These are phyloP conservation scores for Thozetella sp. DNA, from an alignment of 495 filamentous ascomycete species.

Conservation along the genomic window DNA sequence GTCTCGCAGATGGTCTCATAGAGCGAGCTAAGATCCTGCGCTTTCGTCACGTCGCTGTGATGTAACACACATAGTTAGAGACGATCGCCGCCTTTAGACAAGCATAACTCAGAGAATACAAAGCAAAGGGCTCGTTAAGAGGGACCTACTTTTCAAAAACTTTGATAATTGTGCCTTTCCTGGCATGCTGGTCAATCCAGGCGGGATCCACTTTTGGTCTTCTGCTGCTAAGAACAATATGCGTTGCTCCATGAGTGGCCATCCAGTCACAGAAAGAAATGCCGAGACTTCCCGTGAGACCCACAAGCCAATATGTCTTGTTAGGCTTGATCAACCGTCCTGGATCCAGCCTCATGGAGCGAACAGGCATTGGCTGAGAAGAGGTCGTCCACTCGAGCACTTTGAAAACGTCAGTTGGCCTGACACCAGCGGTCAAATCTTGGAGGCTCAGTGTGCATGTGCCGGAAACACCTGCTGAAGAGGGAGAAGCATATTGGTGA, in stretches of 20 bases:
- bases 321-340: conserved; percentile 12
- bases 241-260: conserved; percentile 36
- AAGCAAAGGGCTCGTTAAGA: neutral
- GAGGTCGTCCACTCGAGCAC: conserved; percentile 15
- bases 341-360: conserved; percentile 4
- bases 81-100: neutral
- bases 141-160: conserved; percentile 3
- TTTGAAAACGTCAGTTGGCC: neutral
- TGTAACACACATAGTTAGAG: too few species aligned
- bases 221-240: conserved; percentile 44
- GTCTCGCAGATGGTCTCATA: neutral
- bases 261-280: conserved; percentile 48
- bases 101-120: neutral
- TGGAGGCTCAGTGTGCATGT: too few species aligned
- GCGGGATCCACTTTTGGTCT: conserved; percentile 33
- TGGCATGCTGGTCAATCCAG: conserved; percentile 31
- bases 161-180: conserved; percentile 4
- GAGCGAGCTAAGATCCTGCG: neutral
- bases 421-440: neutral
- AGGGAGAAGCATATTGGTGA: too few species aligned
- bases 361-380: conserved; percentile 5
- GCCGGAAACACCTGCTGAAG: too few species aligned
- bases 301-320: conserved; percentile 48
- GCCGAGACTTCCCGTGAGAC: conserved; percentile 42
- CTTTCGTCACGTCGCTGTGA: conserved; percentile 8